phyloP scores from a whole-genome alignment of 176 grass and related monocot genomes.

The Triticum timopheevii region DNA sequence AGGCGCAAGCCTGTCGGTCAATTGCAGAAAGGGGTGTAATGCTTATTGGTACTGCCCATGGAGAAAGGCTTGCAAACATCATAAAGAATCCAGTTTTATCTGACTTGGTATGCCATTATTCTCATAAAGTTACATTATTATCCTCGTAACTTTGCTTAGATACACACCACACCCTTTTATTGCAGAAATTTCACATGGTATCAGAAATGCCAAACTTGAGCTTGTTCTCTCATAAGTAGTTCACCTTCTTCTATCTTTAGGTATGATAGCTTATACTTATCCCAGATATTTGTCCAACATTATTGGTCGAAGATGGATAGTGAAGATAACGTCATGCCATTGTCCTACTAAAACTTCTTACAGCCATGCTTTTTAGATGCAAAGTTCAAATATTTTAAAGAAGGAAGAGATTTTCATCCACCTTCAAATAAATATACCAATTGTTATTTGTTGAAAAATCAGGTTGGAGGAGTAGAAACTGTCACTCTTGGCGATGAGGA shows the following conservation, averaged over 20 bases:
- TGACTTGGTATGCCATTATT: slow-evolving; percentile 70
- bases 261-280: not conserved
- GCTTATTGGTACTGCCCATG: slow-evolving; percentile 98
- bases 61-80: slow-evolving; percentile 81
- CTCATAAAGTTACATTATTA: not conserved
- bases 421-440: slow-evolving; percentile 7
- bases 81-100: slow-evolving; percentile 92
- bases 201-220: not conserved
- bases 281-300: slow-evolving; percentile 3
- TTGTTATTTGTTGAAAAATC: slow-evolving; percentile 26
- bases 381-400: slow-evolving; percentile 20
- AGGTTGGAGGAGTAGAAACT: slow-evolving; percentile 96
- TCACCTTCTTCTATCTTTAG: not conserved
- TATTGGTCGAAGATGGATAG: not conserved
- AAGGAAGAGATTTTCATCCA: not conserved
- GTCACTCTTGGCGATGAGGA: slow-evolving; percentile 94
- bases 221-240: not conserved
- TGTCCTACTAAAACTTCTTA: not conserved
- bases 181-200: not conserved
- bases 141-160: slow-evolving; percentile 11
- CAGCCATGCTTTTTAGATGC: not conserved
- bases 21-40: slow-evolving; percentile 97
- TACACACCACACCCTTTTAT: not conserved
- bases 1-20: slow-evolving; percentile 86
- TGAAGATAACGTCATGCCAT: too few relatives aligned